Evolutionary conservation across 2,329 filamentous ascomycete species (phyloP), one percentile per base, ranked within the genome.

Genomic region (Colletotrichum sp.): DNA sequence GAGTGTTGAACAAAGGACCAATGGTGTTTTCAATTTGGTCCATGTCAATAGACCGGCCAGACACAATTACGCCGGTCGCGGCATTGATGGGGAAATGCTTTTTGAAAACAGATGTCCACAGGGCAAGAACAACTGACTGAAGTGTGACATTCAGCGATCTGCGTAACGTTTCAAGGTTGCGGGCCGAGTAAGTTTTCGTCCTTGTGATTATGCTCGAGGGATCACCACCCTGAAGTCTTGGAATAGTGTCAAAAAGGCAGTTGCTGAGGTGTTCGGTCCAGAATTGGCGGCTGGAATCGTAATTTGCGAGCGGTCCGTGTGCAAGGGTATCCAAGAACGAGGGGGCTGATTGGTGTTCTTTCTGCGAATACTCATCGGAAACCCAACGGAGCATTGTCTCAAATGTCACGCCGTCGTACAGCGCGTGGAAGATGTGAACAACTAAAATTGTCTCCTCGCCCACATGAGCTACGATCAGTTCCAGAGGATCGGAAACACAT

Each of bases 1-100:
- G 87, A 0, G 96, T 98, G 81, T 98, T 98, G 89, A 98, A 98
- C 24, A 98, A 86, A 0, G 96, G 96, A 0, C 96, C 96, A 57
- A 97, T 90, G 1, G 95, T 91, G 26, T 88, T 81, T 63, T 96
- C 93, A 3, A 93, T 90, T 3, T 88, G 88, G 9, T 93, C 89
- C 15, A 95, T 85, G 59, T 94, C 91, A 6, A 98, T 90, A 0
- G 92, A 91, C 75, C 96, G 90, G 1, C 96, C 96, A 8, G 96
- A 97, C 0, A 95, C 90, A 15, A 98, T 90, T 24, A 98, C 86
- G 1, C 96, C 96, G 16, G 96, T 87, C 0, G 91, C 90, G 2
- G 90, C 84, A 8, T 88, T 83, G 18, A 84, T 81, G 5, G 84
- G 81, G 32, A 90, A 85, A 76, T 89, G 82, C 59, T 87, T 86